Conservation (phyloP, 768 basidiomycete species). For the Auriscalpium vulgare region DNA sequence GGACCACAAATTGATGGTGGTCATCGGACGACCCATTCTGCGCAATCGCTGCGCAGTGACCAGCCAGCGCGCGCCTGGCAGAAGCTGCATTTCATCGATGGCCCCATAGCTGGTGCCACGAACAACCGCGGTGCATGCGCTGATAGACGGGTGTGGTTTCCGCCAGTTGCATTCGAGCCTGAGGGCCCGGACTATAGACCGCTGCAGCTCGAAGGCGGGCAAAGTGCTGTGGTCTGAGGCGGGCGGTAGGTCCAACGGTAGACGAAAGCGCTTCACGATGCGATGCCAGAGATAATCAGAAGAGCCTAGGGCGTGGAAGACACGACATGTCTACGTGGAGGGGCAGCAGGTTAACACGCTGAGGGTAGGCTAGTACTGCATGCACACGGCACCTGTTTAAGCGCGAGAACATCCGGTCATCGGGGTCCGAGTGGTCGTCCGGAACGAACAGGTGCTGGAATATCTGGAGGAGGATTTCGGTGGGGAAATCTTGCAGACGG, state of each 20-base stretch:
- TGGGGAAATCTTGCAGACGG: conserved; percentile 29
- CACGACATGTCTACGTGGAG: conserved; percentile 51
- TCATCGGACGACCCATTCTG: conserved; percentile 22
- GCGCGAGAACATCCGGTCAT: conserved; percentile 32
- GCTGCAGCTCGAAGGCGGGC: conserved; percentile 33
- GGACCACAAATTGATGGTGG: conserved; percentile 39
- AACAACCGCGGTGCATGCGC: conserved; percentile 29
- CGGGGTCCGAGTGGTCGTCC: too few relatives aligned
- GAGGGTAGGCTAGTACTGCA: conserved; percentile 1
- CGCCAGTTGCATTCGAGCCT: conserved; percentile 46
- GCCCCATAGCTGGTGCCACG: conserved; percentile 26
- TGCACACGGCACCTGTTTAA: conserved; percentile 35
- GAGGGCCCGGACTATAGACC: conserved; percentile 34
- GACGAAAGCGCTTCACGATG: conserved; percentile 21
- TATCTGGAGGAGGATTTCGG: conserved; percentile 37
- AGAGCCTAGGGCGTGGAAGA: conserved; percentile 41
- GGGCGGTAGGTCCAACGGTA: conserved; percentile 35
- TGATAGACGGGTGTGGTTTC: conserved; percentile 27
- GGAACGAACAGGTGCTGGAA: conserved; percentile 23
- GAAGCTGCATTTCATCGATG: conserved; percentile 38
- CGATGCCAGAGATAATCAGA: conserved; percentile 52
- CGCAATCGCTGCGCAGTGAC: conserved; percentile 32
- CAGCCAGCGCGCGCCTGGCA: conserved; percentile 42
- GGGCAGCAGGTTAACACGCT: conserved; percentile 12
- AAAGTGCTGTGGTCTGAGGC: conserved; percentile 27